These are phyloP conservation scores for Carallia brachiata DNA, from an alignment of 345 rosid species.

Conservation along the genomic window DNA sequence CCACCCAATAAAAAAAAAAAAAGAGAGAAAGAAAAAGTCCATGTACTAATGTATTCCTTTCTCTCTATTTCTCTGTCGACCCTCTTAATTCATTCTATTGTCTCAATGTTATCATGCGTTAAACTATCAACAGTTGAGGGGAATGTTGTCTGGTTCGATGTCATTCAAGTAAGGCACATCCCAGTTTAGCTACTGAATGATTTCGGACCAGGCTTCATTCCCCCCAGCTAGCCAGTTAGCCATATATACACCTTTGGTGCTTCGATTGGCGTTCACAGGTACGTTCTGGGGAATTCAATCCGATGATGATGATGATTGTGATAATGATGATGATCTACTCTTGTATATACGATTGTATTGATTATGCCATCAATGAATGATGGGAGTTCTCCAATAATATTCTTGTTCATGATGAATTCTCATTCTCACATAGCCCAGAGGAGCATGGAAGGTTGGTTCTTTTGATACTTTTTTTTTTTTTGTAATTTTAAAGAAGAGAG, in stretches of 20 bases:
- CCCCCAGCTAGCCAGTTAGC: conserved; percentile 50
- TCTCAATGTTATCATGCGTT: background rate
- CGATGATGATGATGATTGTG: too few species aligned
- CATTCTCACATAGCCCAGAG: too few species aligned
- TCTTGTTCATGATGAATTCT: too few species aligned
- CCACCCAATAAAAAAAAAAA: too few species aligned
- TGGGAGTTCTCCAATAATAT: too few species aligned
- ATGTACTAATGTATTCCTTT: background rate
- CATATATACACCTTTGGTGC: background rate
- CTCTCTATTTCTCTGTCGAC: conserved; percentile 8
- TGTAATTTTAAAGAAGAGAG: too few species aligned
- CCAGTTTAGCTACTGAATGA: conserved; percentile 24
- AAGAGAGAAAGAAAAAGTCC: background rate
- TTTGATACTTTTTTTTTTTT: too few species aligned
- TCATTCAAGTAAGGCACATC: conserved; percentile 30
- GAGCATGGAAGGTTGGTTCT: too few species aligned
- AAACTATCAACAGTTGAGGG: conserved; percentile 51
- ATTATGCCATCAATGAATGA: too few species aligned
- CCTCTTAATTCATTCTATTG: background rate
- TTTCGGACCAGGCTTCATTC: conserved; percentile 99
- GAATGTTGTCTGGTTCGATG: conserved; percentile 84
- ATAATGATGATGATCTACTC: too few species aligned
- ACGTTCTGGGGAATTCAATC: too few species aligned
- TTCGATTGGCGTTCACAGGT: background rate
- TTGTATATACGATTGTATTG: too few species aligned